phyloP scores from a whole-genome alignment of 2,329 filamentous ascomycete species.

The Aspergillus carbonarius region DNA sequence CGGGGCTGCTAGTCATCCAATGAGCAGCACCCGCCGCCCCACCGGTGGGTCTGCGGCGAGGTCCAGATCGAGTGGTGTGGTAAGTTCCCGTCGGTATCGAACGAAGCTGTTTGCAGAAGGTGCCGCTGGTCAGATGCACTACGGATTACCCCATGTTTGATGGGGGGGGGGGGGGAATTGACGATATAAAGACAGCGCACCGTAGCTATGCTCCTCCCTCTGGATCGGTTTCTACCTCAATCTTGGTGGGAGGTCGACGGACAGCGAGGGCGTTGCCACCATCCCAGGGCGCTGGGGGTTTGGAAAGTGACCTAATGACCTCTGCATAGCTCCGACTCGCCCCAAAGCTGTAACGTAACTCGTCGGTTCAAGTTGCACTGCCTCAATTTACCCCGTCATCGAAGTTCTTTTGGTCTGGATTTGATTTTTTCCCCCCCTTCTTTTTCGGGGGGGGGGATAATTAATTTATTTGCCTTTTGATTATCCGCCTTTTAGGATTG shows the following conservation, averaged over 20 bases:
- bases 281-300: conserved; percentile 1
- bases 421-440: conserved; percentile 8
- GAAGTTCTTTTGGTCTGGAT: conserved; percentile 9
- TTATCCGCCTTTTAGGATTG: not conserved
- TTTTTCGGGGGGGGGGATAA: not conserved
- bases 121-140: not conserved
- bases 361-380: conserved; percentile 30
- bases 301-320: conserved; percentile 6
- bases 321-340: conserved; percentile 12
- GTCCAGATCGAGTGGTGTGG: conserved; percentile 3
- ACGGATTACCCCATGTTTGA: not conserved
- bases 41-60: not conserved
- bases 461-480: not conserved
- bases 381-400: conserved; percentile 23
- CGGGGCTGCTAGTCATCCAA: not conserved
- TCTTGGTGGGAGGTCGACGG: not conserved
- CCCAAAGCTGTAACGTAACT: conserved; percentile 18
- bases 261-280: not conserved
- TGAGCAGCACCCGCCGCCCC: not conserved
- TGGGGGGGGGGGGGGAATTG: too few species aligned
- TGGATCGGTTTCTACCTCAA: not conserved
- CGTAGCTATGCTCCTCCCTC: not conserved
- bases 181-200: not conserved
- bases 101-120: not conserved
- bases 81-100: not conserved